Conservation (phyloP, 1,284 basidiomycete genomes). For the Coriolopsis trogii region DNA sequence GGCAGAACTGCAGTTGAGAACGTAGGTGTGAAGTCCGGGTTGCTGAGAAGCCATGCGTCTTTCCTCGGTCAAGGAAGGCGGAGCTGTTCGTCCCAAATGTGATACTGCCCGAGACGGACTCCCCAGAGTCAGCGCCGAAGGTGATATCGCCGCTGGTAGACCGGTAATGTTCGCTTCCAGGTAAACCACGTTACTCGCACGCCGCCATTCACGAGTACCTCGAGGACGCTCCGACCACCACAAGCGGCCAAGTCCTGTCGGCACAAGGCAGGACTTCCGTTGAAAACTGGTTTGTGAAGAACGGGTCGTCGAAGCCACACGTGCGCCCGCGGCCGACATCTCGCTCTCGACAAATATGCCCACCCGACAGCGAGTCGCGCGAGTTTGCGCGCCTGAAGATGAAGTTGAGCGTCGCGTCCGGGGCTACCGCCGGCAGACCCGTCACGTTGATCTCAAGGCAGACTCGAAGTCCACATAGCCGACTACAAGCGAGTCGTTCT, state of each 20-base stretch:
- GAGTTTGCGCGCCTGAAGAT: constrained; percentile 5
- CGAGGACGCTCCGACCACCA: too few relatives aligned
- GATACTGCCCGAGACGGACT: constrained; percentile 15
- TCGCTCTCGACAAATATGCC: constrained; percentile 13
- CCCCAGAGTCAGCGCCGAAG: constrained; percentile 8
- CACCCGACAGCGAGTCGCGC: constrained; percentile 16
- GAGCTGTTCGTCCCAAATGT: constrained; percentile 10
- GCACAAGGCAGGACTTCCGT: too few relatives aligned
- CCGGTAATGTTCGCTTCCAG: constrained; percentile 12
- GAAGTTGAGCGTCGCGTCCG: constrained; percentile 14
- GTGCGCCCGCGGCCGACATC: too few relatives aligned
- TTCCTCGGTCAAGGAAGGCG: constrained; percentile 19
- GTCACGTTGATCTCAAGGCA: constrained; percentile 12
- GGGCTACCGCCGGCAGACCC: background rate
- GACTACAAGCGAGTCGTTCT: constrained; percentile 2
- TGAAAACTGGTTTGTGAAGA: too few relatives aligned
- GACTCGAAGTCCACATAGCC: constrained; percentile 12
- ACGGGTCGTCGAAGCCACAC: too few relatives aligned
- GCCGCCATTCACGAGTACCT: too few relatives aligned
- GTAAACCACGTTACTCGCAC: constrained; percentile 13
- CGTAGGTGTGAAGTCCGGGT: constrained; percentile 16
- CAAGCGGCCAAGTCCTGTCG: too few relatives aligned
- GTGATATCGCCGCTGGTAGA: background rate
- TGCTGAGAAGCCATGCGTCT: constrained; percentile 12
- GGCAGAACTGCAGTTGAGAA: constrained; percentile 8